Percentiles rank a stretch among this genome's conserved stretches.
Conservation (phyloP, 2,329 filamentous ascomycete species). For the Ascosphaera aggregata region DNA sequence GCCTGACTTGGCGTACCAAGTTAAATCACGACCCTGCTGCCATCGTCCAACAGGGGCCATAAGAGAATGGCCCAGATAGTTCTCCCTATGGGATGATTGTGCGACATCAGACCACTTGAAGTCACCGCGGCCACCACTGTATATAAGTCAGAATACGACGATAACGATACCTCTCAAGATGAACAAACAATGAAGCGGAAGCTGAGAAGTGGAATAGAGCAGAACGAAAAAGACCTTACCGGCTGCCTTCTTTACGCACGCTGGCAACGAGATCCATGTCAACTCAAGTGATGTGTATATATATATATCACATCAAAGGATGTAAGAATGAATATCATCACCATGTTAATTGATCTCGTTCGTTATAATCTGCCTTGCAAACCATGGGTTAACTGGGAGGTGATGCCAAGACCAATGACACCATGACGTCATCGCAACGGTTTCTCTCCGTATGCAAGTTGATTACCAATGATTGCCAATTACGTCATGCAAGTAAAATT, state of each 20-base stretch:
- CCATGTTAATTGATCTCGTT: too few species aligned
- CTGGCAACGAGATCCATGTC: slow-evolving; percentile 95
- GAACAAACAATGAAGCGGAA: not conserved
- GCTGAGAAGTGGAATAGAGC: not conserved
- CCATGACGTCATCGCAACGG: too few species aligned
- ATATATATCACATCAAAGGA: too few species aligned
- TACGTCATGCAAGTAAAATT: too few species aligned
- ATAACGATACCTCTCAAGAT: not conserved
- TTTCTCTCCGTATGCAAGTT: too few species aligned
- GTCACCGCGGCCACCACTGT: slow-evolving; percentile 60
- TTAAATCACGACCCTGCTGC: slow-evolving; percentile 53
- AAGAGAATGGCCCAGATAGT: slow-evolving; percentile 69
- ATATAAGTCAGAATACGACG: not conserved
- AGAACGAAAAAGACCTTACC: slow-evolving; percentile 19
- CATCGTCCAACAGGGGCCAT: slow-evolving; percentile 85
- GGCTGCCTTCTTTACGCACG: slow-evolving; percentile 71
- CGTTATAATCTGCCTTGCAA: too few species aligned
- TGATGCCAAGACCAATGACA: too few species aligned
- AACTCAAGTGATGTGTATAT: too few species aligned
- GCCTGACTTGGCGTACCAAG: slow-evolving; percentile 37
- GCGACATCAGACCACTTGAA: slow-evolving; percentile 96
- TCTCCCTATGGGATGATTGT: slow-evolving; percentile 68
- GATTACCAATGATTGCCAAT: too few species aligned
- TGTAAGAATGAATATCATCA: too few species aligned
- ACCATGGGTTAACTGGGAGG: too few species aligned